Evolutionary conservation across 495 filamentous ascomycete species (phyloP).

Genomic region (Xylaria bambusicola): DNA sequence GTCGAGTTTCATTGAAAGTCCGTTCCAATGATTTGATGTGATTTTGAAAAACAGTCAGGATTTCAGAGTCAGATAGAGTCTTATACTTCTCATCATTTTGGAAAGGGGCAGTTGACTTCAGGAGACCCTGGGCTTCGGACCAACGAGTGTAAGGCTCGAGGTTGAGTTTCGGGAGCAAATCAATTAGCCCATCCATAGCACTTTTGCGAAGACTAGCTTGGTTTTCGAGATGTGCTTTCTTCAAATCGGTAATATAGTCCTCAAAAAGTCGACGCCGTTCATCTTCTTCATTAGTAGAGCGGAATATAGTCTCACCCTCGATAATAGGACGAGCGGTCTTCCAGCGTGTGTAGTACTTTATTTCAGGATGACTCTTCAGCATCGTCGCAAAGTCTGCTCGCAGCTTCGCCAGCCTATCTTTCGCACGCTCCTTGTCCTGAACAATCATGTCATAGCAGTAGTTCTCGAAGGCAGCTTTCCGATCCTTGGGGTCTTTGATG

Average conservation of each 20-base stretch:
- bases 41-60: constrained; percentile 90
- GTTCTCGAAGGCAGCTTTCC: constrained; percentile 92
- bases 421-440: constrained; percentile 93
- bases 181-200: constrained; percentile 81
- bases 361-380: constrained; percentile 95
- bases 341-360: constrained; percentile 97
- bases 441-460: constrained; percentile 86
- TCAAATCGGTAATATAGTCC: constrained; percentile 86
- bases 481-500: constrained; percentile 89
- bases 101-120: constrained; percentile 78
- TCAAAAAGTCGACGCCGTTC: constrained; percentile 93
- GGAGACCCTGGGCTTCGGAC: constrained; percentile 82
- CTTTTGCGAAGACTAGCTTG: constrained; percentile 72
- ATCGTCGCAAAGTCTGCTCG: constrained; percentile 93
- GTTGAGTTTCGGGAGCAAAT: constrained; percentile 78
- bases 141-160: constrained; percentile 94
- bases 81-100: constrained; percentile 87
- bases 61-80: constrained; percentile 81
- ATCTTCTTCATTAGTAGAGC: constrained; percentile 81
- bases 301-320: constrained; percentile 92
- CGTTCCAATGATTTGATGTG: constrained; percentile 92
- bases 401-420: constrained; percentile 91
- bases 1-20: constrained; percentile 82
- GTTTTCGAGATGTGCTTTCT: constrained; percentile 71
- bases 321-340: constrained; percentile 94